Conservation (phyloP, 2,329 filamentous ascomycete species). For the Aspergillus alliaceus region DNA sequence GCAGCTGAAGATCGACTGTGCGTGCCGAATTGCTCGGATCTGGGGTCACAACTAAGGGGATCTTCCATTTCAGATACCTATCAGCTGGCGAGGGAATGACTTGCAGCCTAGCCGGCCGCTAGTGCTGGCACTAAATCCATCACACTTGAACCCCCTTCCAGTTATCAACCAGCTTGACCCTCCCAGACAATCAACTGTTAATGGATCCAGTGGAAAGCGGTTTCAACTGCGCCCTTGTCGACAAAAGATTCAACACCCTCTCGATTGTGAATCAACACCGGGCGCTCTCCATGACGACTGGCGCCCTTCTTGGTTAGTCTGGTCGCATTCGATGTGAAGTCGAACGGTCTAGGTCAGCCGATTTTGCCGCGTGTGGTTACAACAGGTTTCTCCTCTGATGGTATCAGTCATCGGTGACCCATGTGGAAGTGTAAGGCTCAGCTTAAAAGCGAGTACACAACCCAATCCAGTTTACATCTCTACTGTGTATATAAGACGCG, state of each 20-base stretch:
- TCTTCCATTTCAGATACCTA: not conserved
- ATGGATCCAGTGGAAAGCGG: not conserved
- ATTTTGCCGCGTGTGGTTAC: conserved; percentile 18
- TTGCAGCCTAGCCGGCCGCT: conserved; percentile 7
- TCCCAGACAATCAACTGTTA: conserved; percentile 1
- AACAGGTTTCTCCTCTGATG: conserved; percentile 5
- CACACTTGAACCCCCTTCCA: conserved; percentile 1
- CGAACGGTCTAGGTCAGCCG: conserved; percentile 14
- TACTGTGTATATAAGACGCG: not conserved
- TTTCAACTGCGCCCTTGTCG: not conserved
- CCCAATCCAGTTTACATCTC: not conserved
- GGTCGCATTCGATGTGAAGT: not conserved
- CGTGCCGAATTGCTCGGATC: conserved; percentile 7
- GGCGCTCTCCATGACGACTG: not conserved
- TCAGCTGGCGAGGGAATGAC: conserved; percentile 7
- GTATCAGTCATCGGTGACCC: not conserved
- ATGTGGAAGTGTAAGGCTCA: not conserved
- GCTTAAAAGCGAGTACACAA: not conserved
- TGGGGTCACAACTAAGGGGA: conserved; percentile 5
- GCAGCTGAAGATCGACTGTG: conserved; percentile 15
- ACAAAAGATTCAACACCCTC: not conserved
- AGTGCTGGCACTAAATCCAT: not conserved
- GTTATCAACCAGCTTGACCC: conserved; percentile 5
- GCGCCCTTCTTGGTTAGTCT: not conserved
- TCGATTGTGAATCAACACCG: not conserved